phyloP scores from a whole-genome alignment of 306 rosid species.

The Vigna unguiculata region DNA sequence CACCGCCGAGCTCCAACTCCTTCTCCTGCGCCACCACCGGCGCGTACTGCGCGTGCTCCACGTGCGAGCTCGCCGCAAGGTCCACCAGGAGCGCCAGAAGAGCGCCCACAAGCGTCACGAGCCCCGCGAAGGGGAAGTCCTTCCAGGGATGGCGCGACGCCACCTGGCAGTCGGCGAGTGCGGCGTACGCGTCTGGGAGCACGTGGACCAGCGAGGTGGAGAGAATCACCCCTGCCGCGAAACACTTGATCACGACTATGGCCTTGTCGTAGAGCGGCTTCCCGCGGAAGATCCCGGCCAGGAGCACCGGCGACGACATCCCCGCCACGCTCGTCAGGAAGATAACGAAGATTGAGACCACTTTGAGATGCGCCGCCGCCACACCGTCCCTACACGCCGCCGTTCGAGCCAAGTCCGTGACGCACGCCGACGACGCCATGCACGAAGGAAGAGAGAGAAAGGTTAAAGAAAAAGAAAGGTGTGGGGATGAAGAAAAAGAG shows the following conservation, averaged over 20 bases:
- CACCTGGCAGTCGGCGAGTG: conserved; percentile 87
- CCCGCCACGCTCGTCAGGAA: conserved; percentile 81
- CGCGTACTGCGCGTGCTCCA: conserved; percentile 66
- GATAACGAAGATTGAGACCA: conserved; percentile 69
- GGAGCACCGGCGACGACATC: conserved; percentile 73
- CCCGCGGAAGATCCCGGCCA: conserved; percentile 80
- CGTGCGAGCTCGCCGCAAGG: conserved; percentile 79
- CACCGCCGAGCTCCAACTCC: conserved; percentile 42
- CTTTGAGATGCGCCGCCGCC: conserved; percentile 76
- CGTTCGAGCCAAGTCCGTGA: conserved; percentile 51
- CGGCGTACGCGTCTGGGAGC: conserved; percentile 86
- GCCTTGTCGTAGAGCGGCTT: conserved; percentile 83
- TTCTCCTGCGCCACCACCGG: conserved; percentile 55
- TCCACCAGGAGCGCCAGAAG: conserved; percentile 75
- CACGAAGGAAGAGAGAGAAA: neutral
- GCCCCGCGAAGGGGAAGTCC: conserved; percentile 90
- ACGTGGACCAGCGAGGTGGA: conserved; percentile 97
- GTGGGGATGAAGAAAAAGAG: neutral
- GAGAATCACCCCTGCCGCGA: conserved; percentile 96
- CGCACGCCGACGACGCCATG: conserved; percentile 59
- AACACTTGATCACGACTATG: conserved; percentile 71
- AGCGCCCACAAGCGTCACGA: conserved; percentile 77
- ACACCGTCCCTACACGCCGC: conserved; percentile 63
- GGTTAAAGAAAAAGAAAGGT: neutral
- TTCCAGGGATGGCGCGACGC: conserved; percentile 84